Conservation (phyloP, 202 grass and related monocot species). For the Carex arenaria region DNA sequence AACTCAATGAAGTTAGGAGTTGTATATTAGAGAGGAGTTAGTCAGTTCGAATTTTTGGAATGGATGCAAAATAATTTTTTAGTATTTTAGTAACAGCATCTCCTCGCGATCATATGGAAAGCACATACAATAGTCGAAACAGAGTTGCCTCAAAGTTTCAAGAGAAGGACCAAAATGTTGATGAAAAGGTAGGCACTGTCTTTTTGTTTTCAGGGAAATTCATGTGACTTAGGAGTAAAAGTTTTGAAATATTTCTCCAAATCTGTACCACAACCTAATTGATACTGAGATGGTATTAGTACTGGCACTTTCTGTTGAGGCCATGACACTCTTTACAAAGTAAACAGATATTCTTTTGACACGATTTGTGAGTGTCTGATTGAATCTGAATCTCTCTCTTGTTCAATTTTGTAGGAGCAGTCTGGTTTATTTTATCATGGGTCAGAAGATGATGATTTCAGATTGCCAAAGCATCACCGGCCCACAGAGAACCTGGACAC, state of each 20-base stretch:
- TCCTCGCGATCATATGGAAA: conserved; percentile 1
- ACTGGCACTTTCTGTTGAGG: neutral
- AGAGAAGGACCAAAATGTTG: neutral
- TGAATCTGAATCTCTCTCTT: neutral
- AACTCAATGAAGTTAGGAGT: neutral
- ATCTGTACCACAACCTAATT: neutral
- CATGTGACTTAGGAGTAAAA: neutral
- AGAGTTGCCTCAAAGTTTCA: neutral
- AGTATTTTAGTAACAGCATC: neutral
- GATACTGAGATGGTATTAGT: neutral
- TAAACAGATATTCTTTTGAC: neutral
- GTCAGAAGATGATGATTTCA: conserved; percentile 41
- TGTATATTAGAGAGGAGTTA: neutral
- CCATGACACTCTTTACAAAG: neutral
- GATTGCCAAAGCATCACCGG: conserved; percentile 70
- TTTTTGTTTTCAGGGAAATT: neutral
- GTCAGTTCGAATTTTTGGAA: neutral
- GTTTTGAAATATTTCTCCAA: neutral
- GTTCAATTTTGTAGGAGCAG: neutral
- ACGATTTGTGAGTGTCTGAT: neutral
- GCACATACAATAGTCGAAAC: neutral
- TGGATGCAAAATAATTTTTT: neutral
- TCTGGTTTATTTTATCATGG: conserved; percentile 6
- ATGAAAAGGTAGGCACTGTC: neutral
- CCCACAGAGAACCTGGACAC: conserved; percentile 84